Percentiles rank a stretch among this genome's conserved stretches.
phyloP scores from a whole-genome alignment of 176 grass and related monocot species.

The Areca catechu region DNA sequence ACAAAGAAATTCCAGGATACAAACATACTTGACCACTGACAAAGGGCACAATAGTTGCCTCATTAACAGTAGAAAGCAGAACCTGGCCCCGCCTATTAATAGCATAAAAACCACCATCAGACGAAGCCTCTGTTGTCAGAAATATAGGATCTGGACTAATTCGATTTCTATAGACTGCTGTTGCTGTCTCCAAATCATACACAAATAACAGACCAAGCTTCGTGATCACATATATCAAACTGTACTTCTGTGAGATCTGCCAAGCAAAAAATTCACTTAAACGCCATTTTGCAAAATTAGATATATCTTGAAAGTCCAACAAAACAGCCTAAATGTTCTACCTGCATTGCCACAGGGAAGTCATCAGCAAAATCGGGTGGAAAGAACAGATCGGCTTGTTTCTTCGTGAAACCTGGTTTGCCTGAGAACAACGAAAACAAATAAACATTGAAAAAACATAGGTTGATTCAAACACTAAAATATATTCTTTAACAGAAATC shows the following conservation, averaged over 20 bases:
- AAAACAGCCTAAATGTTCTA: slow-evolving; percentile 11
- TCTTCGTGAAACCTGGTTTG: slow-evolving; percentile 90
- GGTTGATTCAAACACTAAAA: too few species aligned
- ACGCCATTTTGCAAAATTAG: slow-evolving; percentile 2
- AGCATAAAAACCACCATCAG: slow-evolving; percentile 91
- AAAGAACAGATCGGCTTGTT: slow-evolving; percentile 93
- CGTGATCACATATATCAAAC: slow-evolving; percentile 87
- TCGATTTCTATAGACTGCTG: slow-evolving; percentile 96
- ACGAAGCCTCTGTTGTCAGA: slow-evolving; percentile 73
- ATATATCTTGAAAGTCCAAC: neutral
- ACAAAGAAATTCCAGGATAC: too few species aligned
- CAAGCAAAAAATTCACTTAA: neutral
- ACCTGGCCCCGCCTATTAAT: slow-evolving; percentile 96
- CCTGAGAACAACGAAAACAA: slow-evolving; percentile 32
- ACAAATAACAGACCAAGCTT: slow-evolving; percentile 96
- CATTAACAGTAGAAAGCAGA: slow-evolving; percentile 92
- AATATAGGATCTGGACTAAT: slow-evolving; percentile 99
- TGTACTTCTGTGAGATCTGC: slow-evolving; percentile 96
- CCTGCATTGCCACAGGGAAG: slow-evolving; percentile 98
- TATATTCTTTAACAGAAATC: too few species aligned
- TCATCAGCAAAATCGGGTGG: slow-evolving; percentile 96
- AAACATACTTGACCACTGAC: slow-evolving; percentile 74
- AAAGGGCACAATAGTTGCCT: slow-evolving; percentile 81
- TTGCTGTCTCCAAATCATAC: slow-evolving; percentile 90
- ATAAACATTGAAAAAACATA: neutral